Conservation (phyloP, 805 yeast species). For the Candida pseudofarinosa region DNA sequence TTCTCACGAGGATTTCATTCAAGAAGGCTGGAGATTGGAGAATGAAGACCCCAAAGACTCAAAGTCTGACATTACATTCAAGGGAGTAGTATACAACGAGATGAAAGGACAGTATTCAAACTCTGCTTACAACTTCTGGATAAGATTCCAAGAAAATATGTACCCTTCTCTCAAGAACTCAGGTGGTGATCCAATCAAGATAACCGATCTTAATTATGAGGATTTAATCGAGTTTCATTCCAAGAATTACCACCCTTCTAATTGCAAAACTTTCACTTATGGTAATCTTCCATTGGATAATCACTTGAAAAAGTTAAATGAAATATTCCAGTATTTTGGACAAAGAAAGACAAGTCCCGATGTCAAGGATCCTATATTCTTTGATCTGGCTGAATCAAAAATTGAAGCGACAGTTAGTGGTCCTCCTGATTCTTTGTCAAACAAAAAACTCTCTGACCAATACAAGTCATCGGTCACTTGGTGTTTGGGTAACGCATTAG, state of each 20-base stretch:
- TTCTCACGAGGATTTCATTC: conserved; percentile 75
- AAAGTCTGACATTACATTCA: conserved; percentile 61
- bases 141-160: conserved; percentile 73
- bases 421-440: conserved; percentile 60
- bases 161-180: conserved; percentile 85
- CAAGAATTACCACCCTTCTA: conserved; percentile 82
- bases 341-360: conserved; percentile 29
- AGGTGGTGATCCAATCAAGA: conserved; percentile 88
- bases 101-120: conserved; percentile 97
- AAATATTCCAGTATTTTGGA: conserved; percentile 51
- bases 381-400: conserved; percentile 21
- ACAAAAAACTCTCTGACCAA: conserved; percentile 66
- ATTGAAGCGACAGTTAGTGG: conserved; percentile 44
- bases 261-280: conserved; percentile 81
- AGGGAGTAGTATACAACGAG: conserved; percentile 96
- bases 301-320: conserved; percentile 55
- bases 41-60: conserved; percentile 57
- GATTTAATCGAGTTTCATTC: conserved; percentile 77
- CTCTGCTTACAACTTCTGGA: conserved; percentile 80
- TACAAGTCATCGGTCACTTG: conserved; percentile 82
- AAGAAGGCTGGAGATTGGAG: conserved; percentile 98
- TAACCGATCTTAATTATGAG: conserved; percentile 69
- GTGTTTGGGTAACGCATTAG: conserved; percentile 70
- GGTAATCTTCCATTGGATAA: conserved; percentile 67
- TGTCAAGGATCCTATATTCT: conserved; percentile 46